phyloP scores from a whole-genome alignment of 1,284 basidiomycete species.

The Inonotus obliquus region DNA sequence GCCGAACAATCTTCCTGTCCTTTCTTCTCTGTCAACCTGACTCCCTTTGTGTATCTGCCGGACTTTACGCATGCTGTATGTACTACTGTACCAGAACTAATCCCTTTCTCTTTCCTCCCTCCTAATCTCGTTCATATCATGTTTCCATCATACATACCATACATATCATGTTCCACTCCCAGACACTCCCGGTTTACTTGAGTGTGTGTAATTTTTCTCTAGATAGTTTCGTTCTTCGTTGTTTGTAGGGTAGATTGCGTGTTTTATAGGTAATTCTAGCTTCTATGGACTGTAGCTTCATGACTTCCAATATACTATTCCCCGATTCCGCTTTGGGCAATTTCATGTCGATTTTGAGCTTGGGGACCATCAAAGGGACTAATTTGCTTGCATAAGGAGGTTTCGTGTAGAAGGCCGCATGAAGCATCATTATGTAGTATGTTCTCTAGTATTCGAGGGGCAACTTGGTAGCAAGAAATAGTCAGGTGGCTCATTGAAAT shows the following conservation, averaged over 20 bases:
- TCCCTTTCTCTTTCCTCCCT: too few relatives aligned
- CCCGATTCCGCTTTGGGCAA: neutral
- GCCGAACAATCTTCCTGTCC: neutral
- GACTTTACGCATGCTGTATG: neutral
- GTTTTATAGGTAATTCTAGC: neutral
- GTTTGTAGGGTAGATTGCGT: neutral
- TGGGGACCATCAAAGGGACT: too few relatives aligned
- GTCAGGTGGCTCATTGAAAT: too few relatives aligned
- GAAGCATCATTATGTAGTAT: too few relatives aligned
- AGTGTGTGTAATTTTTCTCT: too few relatives aligned
- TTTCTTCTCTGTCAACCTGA: neutral
- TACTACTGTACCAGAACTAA: neutral
- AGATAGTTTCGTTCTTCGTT: too few relatives aligned
- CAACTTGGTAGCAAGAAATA: too few relatives aligned
- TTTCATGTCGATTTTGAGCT: neutral
- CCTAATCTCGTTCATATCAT: too few relatives aligned
- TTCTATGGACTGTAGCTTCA: neutral
- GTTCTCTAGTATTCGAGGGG: too few relatives aligned
- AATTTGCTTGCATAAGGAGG: too few relatives aligned
- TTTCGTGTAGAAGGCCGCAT: too few relatives aligned
- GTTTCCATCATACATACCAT: neutral
- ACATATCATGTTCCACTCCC: neutral
- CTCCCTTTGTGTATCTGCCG: neutral
- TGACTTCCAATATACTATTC: neutral
- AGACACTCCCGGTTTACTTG: too few relatives aligned